Evolutionary conservation across 805 yeast genomes (phyloP).

Genomic region (Jamesozyma jinghongensis): DNA sequence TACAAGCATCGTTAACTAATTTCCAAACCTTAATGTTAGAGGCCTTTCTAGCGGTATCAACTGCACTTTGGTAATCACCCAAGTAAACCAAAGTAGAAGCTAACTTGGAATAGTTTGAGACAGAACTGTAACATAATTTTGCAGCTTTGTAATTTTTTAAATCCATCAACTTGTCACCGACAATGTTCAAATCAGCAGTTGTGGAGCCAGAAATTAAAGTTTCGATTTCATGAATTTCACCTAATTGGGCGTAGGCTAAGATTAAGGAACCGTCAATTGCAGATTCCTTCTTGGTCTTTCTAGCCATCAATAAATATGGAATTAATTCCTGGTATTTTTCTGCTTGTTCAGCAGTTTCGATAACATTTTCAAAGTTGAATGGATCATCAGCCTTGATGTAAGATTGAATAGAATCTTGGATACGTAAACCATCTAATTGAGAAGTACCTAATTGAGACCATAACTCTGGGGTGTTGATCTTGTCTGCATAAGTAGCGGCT

Average conservation of each 20-base stretch:
- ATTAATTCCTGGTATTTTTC: conserved; percentile 93
- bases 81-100: conserved; percentile 94
- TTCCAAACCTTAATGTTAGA: conserved; percentile 92
- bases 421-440: conserved; percentile 85
- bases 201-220: conserved; percentile 76
- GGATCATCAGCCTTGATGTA: conserved; percentile 91
- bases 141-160: conserved; percentile 86
- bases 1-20: conserved; percentile 94
- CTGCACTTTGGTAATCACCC: conserved; percentile 91
- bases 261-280: conserved; percentile 87
- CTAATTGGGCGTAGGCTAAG: conserved; percentile 75
- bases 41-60: conserved; percentile 97
- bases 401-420: conserved; percentile 85
- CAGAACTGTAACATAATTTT: conserved; percentile 71
- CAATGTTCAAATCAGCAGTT: conserved; percentile 83
- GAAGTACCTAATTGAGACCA: conserved; percentile 97
- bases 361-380: conserved; percentile 78
- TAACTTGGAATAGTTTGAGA: conserved; percentile 89
- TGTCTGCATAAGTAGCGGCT: conserved; percentile 88
- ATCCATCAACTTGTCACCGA: conserved; percentile 85
- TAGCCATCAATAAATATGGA: conserved; percentile 82
- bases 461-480: conserved; percentile 71
- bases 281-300: conserved; percentile 85
- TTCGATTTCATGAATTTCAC: conserved; percentile 70
- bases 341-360: conserved; percentile 90